phyloP scores from a whole-genome alignment of 345 rosid genomes.

The Microcos paniculata region DNA sequence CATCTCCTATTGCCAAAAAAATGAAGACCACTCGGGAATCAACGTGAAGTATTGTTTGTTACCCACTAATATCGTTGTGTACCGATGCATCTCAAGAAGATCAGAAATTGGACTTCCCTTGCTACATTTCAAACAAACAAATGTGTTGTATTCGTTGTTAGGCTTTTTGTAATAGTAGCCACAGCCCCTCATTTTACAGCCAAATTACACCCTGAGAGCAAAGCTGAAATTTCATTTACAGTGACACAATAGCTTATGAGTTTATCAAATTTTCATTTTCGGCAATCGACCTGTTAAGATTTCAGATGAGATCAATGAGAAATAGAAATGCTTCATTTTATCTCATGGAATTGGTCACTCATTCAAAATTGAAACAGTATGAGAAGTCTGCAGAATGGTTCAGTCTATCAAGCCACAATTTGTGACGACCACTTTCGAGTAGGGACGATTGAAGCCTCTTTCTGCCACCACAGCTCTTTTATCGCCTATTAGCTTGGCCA shows the following conservation, averaged over 20 bases:
- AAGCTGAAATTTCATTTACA: too few relatives aligned
- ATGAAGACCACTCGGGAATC: not conserved
- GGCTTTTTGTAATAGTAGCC: not conserved
- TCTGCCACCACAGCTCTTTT: conserved; percentile 91
- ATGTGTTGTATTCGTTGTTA: not conserved
- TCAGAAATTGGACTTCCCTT: not conserved
- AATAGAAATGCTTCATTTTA: conserved; percentile 20
- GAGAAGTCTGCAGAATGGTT: conserved; percentile 7
- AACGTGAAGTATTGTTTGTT: not conserved
- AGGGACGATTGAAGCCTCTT: conserved; percentile 89
- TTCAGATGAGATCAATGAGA: conserved; percentile 11
- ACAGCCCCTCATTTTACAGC: not conserved
- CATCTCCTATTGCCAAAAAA: not conserved
- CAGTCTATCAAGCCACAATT: conserved; percentile 69
- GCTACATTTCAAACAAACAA: not conserved
- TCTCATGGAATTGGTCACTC: conserved; percentile 10
- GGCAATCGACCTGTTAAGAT: not conserved
- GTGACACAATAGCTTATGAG: not conserved
- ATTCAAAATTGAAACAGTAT: conserved; percentile 8
- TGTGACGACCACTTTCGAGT: conserved; percentile 68
- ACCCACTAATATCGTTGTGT: not conserved
- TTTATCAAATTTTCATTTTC: not conserved
- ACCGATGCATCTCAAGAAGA: not conserved
- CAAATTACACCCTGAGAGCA: too few relatives aligned
- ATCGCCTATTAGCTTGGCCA: conserved; percentile 83